These are phyloP conservation scores for Termitomyces sp. DNA, from an alignment of 768 basidiomycete species.

Conservation along the genomic window DNA sequence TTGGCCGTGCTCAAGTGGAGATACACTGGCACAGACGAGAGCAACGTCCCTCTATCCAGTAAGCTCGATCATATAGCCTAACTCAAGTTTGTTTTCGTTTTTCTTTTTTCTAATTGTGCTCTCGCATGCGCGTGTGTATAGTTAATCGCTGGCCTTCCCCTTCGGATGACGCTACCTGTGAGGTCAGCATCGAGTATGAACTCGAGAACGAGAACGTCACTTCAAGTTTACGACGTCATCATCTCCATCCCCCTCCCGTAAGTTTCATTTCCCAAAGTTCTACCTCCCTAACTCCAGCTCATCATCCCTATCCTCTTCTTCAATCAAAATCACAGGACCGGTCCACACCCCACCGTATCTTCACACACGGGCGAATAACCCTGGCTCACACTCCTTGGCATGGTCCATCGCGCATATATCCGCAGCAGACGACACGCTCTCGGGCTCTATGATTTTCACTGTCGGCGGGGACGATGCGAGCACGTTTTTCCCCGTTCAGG, in stretches of 20 bases:
- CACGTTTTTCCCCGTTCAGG: slow-evolving; percentile 90
- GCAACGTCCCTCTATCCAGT: slow-evolving; percentile 89
- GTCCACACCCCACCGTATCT: slow-evolving; percentile 83
- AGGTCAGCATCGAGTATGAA: slow-evolving; percentile 97
- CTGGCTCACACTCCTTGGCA: slow-evolving; percentile 74
- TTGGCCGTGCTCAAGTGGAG: slow-evolving; percentile 93
- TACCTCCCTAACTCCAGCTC: background rate
- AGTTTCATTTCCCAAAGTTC: slow-evolving; percentile 28
- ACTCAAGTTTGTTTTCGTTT: background rate
- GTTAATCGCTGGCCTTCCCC: slow-evolving; percentile 98
- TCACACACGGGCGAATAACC: slow-evolving; percentile 78
- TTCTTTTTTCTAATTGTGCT: background rate
- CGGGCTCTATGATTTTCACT: slow-evolving; percentile 89
- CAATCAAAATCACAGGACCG: slow-evolving; percentile 48
- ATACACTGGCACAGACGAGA: slow-evolving; percentile 88
- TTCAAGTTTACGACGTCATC: slow-evolving; percentile 78
- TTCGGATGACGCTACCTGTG: slow-evolving; percentile 87
- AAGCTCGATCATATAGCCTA: slow-evolving; percentile 28
- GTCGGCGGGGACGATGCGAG: slow-evolving; percentile 80
- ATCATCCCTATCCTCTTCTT: background rate
- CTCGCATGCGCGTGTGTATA: slow-evolving; percentile 32
- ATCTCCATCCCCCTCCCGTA: slow-evolving; percentile 95
- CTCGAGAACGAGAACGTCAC: slow-evolving; percentile 82
- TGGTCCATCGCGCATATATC: slow-evolving; percentile 81
- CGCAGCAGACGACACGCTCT: slow-evolving; percentile 55